Base-by-base conservation (phyloP, 1,284 basidiomycete species). In the Trichosporon inkin region DNA sequence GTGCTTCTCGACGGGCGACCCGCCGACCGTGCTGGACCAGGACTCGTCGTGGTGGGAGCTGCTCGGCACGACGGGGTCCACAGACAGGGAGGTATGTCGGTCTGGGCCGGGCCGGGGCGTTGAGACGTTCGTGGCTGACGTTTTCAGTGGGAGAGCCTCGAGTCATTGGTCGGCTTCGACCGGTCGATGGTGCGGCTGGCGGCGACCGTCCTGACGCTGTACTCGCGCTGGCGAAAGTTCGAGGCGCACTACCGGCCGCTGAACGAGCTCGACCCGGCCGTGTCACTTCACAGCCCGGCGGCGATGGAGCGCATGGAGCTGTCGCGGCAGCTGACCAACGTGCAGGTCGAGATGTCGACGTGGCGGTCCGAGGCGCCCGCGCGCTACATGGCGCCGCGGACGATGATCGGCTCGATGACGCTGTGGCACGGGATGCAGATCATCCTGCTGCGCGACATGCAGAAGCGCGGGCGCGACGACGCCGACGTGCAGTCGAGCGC, bases 371-470 rank as follows among this genome's bases (percentile, higher is more conserved):
- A 66, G 38, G 61, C 64, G 2, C 57, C 59, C 2, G 59, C 62
- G 5, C 54, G 64, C 0, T 61, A 64, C 47, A 61, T 62, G 53
- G 58, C 67, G 28, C 60, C 65, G 24, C 56, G 73, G 14, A 72
- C 68, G 0, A 55, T 61, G 53, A 67, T 68, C 28, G 73, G 73
- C 3, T 65, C 61, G 20, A 57, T 74, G 63, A 68, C 72, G 19
- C 59, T 69, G 7, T 74, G 71, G 73, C 67, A 75, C 56, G 67
- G 62, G 2, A 62, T 68, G n/a, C 65, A 68, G 39, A 68, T 76
- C 39, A 52, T 76, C 14, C 52, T 73, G 10, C 55, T 65, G 38
- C 63, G 68, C 34, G 69, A 73, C 58, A 62, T 71, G 57, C 59
- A 67, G 52, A 65, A 63, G 17, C 62, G 63, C 7, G 41, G 40